A percentile compares a stretch with the other conserved stretches of the same genome.
Conservation (phyloP, 495 filamentous ascomycete species). For the Bacidia gigantensis region DNA sequence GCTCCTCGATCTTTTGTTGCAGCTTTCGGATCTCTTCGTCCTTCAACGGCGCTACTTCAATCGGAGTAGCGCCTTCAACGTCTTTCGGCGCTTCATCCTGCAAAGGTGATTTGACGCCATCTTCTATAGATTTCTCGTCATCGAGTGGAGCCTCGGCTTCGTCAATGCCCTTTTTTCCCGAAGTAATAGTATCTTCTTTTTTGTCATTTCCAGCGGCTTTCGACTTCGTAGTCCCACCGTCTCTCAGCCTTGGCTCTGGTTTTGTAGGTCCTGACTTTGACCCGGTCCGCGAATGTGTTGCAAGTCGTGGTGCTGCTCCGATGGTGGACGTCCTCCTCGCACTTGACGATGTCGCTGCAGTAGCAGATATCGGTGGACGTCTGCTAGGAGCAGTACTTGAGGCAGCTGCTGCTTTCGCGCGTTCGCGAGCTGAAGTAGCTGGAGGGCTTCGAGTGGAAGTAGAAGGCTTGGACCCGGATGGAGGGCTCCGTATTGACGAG, state of each 20-base stretch:
- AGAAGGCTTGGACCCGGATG: neutral
- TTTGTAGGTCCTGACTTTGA: neutral
- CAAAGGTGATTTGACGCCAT: neutral
- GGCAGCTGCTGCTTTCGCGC: neutral
- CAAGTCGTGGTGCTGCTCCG: neutral
- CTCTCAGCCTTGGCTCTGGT: neutral
- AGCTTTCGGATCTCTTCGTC: slow-evolving; percentile 2
- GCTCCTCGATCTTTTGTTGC: neutral
- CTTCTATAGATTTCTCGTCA: neutral
- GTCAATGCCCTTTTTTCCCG: neutral
- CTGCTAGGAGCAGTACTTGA: neutral
- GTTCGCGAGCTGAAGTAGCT: neutral
- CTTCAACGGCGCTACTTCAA: neutral
- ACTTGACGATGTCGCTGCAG: neutral
- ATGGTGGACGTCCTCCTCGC: slow-evolving; percentile 1
- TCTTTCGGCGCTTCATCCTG: neutral
- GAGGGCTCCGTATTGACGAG: neutral
- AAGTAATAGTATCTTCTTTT: neutral
- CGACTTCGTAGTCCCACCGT: neutral
- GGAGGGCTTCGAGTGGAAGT: neutral
- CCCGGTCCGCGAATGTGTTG: slow-evolving; percentile 1
- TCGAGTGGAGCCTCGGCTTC: neutral
- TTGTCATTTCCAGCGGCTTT: neutral
- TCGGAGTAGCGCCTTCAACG: neutral
- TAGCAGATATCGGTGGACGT: neutral